These are phyloP conservation scores for Backusella morwellensis DNA, from an alignment of 192 early-diverging fungal species.

Conservation along the genomic window DNA sequence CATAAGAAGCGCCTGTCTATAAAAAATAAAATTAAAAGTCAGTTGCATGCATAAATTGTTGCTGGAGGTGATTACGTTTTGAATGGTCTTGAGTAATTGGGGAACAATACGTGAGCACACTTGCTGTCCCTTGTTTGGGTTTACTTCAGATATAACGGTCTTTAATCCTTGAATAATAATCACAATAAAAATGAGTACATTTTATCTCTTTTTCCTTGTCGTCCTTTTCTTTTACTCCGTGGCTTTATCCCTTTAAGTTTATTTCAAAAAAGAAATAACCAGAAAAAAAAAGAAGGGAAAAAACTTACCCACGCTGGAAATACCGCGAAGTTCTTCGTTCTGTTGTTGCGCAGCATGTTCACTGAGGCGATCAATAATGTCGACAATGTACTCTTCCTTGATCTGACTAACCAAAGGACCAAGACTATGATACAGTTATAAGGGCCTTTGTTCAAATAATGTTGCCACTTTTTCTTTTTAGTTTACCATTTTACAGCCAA, in stretches of 20 bases:
- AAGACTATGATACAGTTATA: slow-evolving; percentile 48
- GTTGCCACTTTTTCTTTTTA: not conserved
- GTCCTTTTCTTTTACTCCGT: not conserved
- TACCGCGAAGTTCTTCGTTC: slow-evolving; percentile 73
- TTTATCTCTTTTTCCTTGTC: not conserved
- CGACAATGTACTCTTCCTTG: slow-evolving; percentile 62
- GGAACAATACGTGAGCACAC: slow-evolving; percentile 69
- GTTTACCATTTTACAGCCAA: slow-evolving; percentile 65
- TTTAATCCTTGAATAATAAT: slow-evolving; percentile 46
- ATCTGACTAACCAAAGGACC: slow-evolving; percentile 77
- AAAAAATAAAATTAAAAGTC: not conserved
- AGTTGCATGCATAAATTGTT: not conserved
- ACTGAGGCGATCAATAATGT: slow-evolving; percentile 72
- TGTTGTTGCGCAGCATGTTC: slow-evolving; percentile 50
- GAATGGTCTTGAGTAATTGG: slow-evolving; percentile 59
- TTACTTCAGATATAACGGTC: slow-evolving; percentile 75
- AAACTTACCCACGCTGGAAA: slow-evolving; percentile 74
- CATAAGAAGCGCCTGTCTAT: slow-evolving; percentile 46
- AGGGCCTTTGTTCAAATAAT: not conserved
- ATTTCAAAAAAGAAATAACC: not conserved
- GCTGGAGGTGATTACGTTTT: slow-evolving; percentile 46
- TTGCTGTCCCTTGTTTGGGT: slow-evolving; percentile 45
- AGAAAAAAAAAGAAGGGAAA: not conserved
- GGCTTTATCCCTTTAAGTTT: not conserved
- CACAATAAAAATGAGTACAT: not conserved